A percentile compares a stretch with the other conserved stretches of the same genome.
Conservation (phyloP, 371 early-diverging fungal genomes). For the Saksenaea oblongispora region DNA sequence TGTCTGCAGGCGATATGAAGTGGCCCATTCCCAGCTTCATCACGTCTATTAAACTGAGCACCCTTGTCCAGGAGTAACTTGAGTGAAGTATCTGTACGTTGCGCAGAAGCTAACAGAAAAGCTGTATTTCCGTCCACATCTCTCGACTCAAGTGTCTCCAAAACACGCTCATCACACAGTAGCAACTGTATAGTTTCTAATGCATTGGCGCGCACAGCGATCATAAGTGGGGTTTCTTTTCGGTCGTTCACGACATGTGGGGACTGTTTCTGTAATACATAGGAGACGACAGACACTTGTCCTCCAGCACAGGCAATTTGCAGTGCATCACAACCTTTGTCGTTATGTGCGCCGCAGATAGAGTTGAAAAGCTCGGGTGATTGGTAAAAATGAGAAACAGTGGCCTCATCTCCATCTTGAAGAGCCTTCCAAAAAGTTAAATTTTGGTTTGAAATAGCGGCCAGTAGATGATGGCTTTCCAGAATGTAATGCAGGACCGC, state of each 20-base stretch:
- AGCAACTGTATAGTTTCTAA: constrained; percentile 28
- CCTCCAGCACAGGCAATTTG: constrained; percentile 43
- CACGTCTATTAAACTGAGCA: constrained; percentile 1
- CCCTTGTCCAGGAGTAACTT: constrained; percentile 6
- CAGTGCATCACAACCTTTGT: constrained; percentile 46
- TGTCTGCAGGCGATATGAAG: constrained; percentile 29
- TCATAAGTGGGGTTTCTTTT: constrained; percentile 47
- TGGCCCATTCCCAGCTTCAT: constrained; percentile 19
- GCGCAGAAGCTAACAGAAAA: constrained; percentile 23
- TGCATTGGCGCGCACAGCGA: constrained; percentile 31
- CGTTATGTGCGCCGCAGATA: constrained; percentile 15
- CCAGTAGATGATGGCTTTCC: constrained; percentile 32
- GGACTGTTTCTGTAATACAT: constrained; percentile 22
- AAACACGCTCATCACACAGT: constrained; percentile 14
- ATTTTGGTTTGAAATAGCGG: constrained; percentile 35
- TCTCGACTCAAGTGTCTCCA: constrained; percentile 19
- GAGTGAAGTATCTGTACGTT: constrained; percentile 1
- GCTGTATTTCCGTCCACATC: constrained; percentile 50
- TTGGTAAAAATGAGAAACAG: neutral
- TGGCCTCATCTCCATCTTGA: neutral
- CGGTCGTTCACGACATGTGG: constrained; percentile 33
- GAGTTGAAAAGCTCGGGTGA: neutral
- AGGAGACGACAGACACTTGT: constrained; percentile 30
- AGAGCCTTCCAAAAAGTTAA: constrained; percentile 37
- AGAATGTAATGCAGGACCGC: constrained; percentile 53